These are phyloP conservation scores for Hanseniaspora thailandica DNA, from an alignment of 805 yeast genomes.

Conservation along the genomic window DNA sequence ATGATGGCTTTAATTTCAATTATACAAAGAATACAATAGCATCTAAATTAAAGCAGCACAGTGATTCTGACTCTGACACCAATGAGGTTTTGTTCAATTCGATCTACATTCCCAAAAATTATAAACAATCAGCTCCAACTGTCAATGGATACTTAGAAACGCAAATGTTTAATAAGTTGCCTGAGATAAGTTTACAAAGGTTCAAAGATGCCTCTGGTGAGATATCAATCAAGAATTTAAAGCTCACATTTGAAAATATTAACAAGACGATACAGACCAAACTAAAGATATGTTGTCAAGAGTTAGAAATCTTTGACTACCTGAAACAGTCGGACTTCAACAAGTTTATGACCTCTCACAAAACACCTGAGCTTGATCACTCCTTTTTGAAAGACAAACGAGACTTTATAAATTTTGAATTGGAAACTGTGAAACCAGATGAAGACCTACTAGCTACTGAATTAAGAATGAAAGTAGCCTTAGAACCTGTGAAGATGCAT, in stretches of 20 bases:
- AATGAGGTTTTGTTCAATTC: slow-evolving; percentile 52
- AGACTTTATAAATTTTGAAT: slow-evolving; percentile 39
- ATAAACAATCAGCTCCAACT: too few relatives aligned
- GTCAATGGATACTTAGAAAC: slow-evolving; percentile 3
- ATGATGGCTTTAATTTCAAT: slow-evolving; percentile 91
- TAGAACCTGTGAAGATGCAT: slow-evolving; percentile 65
- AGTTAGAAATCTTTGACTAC: slow-evolving; percentile 58
- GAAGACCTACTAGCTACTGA: slow-evolving; percentile 58
- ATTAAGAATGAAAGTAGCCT: slow-evolving; percentile 37
- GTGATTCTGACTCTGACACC: slow-evolving; percentile 14
- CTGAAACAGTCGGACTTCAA: slow-evolving; percentile 87
- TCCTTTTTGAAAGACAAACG: neutral
- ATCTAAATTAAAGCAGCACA: slow-evolving; percentile 45
- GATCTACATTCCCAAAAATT: slow-evolving; percentile 48
- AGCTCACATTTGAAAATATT: slow-evolving; percentile 35
- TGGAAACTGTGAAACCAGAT: slow-evolving; percentile 56
- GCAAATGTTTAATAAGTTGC: neutral
- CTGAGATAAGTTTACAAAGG: neutral
- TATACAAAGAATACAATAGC: slow-evolving; percentile 57
- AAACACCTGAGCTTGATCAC: slow-evolving; percentile 27
- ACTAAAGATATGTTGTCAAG: slow-evolving; percentile 40
- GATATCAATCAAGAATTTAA: slow-evolving; percentile 36
- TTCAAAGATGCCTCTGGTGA: slow-evolving; percentile 5
- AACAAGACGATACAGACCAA: slow-evolving; percentile 35
- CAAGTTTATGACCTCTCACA: slow-evolving; percentile 59